phyloP scores from a whole-genome alignment of 345 rosid species.

The Abelmoschus esculentus region DNA sequence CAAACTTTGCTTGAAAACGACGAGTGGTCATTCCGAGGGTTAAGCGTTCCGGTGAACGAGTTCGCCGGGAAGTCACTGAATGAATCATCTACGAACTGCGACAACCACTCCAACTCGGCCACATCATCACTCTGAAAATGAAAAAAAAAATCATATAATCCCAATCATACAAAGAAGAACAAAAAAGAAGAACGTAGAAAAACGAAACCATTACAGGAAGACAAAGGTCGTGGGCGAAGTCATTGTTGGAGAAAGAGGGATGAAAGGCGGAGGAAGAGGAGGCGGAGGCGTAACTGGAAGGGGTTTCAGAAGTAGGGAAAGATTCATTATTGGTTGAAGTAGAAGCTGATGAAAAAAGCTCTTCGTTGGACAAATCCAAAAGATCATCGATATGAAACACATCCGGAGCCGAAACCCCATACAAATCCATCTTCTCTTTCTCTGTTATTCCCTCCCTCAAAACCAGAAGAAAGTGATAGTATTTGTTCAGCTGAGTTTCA shows the following conservation, averaged over 20 bases:
- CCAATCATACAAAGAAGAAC: not conserved
- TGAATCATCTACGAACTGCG: constrained; percentile 73
- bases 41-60: constrained; percentile 30
- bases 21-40: constrained; percentile 25
- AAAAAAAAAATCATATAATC: not conserved
- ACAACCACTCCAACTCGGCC: constrained; percentile 84
- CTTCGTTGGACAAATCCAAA: constrained; percentile 59
- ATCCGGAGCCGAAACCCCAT: constrained; percentile 36
- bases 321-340: constrained; percentile 21
- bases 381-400: constrained; percentile 69
- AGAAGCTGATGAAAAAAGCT: constrained; percentile 33
- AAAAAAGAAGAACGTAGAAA: not conserved
- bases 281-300: too few species aligned
- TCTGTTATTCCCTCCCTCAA: too few species aligned
- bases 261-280: too few species aligned
- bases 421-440: constrained; percentile 37
- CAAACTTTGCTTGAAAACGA: constrained; percentile 36
- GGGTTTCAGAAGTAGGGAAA: constrained; percentile 17
- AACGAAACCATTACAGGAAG: too few species aligned
- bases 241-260: too few species aligned
- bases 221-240: too few species aligned
- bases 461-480: too few species aligned
- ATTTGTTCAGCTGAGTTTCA: too few species aligned
- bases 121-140: constrained; percentile 57
- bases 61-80: constrained; percentile 45